Base-by-base conservation (phyloP, 768 basidiomycete genomes). In the Holtermannia corniformis region DNA sequence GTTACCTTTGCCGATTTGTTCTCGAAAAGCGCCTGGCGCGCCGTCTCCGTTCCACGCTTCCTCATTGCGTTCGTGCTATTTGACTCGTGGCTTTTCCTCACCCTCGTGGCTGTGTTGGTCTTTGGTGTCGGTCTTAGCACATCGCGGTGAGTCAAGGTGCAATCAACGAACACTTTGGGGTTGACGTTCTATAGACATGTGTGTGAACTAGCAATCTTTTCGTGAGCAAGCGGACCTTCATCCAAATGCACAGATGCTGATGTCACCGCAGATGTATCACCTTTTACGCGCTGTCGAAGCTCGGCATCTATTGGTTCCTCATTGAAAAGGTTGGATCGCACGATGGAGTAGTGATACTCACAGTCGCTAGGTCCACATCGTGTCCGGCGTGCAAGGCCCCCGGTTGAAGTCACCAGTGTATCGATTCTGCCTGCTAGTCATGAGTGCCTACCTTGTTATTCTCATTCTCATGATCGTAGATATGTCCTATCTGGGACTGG, bases 291-390 rank as follows among this genome's bases (percentile, higher is more conserved):
- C 32, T 37, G 32, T 37, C 32, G 10, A 37, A 37, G 32, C 10
- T 37, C 10, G 32, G 32, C 41, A 76, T 79, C 4, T 80, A 79
- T 56, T 64, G 73, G 4, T 80, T 79, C 58, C 72, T 79, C 23
- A 71, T 73, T 69, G 47, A 47, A 50, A 49, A 51, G 54, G 54
- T 54, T 26, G n/a, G 19, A 32, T 26, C 50, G 41, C 12, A 13
- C n/a, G 3, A 25, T 44, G 21, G 14, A 14, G 44, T 60, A 25
- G 11, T 50, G n/a, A 46, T 47, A 16, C 24, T 23, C 10, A 11
- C 47, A 16, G 16, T 16, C 16, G 7, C 10, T 16, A 37, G 32
- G 32, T 37, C 16, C 32, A 37, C 32, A 37, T 37, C 16, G 32
- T 37, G 32, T 37, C 32, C 7, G 32, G 32, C 32, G 10, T 7